Evolutionary conservation across 306 rosid species (phyloP).

Genomic region (Nissolia schottii): DNA sequence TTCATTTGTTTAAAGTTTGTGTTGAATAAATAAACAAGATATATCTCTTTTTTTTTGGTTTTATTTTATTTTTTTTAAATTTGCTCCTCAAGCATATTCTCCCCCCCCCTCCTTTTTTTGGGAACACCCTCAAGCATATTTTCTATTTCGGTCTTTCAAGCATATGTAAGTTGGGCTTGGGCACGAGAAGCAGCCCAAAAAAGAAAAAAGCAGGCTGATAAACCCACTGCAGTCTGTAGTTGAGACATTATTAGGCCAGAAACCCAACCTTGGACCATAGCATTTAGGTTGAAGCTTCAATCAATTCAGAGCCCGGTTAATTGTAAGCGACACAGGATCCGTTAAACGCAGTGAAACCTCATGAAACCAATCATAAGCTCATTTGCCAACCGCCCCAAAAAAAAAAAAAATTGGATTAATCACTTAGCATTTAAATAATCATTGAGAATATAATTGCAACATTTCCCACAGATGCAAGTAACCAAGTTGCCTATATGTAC

Average conservation of each 20-base stretch:
- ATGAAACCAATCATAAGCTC: neutral
- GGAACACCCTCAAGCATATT: no score
- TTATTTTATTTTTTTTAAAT: no score
- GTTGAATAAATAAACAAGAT: neutral
- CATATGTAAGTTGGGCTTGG: neutral
- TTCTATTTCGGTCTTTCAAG: neutral
- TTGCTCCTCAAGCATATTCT: no score
- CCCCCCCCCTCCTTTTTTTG: no score
- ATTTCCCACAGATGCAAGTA: neutral
- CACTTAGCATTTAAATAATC: neutral
- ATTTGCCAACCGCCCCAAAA: neutral
- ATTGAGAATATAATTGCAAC: neutral
- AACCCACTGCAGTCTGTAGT: neutral
- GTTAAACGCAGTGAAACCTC: neutral
- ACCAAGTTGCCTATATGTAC: constrained; percentile 4
- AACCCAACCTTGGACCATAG: neutral
- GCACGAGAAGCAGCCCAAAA: neutral
- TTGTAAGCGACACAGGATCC: neutral
- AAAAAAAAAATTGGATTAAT: neutral
- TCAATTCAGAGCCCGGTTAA: neutral
- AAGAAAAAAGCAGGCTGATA: neutral
- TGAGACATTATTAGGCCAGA: neutral
- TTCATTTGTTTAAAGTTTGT: neutral
- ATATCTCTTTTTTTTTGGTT: neutral
- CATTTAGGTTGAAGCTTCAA: neutral